phyloP scores from a whole-genome alignment of 345 rosid species.

The Heritiera littoralis region DNA sequence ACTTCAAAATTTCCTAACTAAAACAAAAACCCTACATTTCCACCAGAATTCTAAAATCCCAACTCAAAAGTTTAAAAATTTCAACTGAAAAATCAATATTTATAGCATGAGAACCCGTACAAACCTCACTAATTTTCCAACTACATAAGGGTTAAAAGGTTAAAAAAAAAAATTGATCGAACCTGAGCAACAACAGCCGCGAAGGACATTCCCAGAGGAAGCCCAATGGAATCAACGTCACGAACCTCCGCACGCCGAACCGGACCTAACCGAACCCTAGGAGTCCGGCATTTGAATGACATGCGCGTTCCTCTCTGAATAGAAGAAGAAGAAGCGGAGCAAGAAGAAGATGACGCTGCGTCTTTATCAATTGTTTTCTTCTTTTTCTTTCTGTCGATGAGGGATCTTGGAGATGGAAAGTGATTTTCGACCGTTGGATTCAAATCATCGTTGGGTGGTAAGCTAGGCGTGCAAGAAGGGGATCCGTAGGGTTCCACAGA shows the following conservation, averaged over 20 bases:
- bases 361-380: slow-evolving; percentile 30
- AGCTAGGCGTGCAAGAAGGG: neutral
- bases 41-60: neutral
- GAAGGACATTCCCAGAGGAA: slow-evolving; percentile 91
- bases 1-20: neutral
- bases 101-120: neutral
- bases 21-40: neutral
- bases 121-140: slow-evolving; percentile 5
- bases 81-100: neutral
- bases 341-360: slow-evolving; percentile 35
- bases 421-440: slow-evolving; percentile 17
- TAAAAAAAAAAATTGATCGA: slow-evolving; percentile 28
- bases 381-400: slow-evolving; percentile 26
- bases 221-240: slow-evolving; percentile 67
- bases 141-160: slow-evolving; percentile 19
- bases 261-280: slow-evolving; percentile 39
- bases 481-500: slow-evolving; percentile 21
- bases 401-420: slow-evolving; percentile 6
- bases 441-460: slow-evolving; percentile 29
- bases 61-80: neutral
- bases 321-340: slow-evolving; percentile 31
- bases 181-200: slow-evolving; percentile 91
- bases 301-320: slow-evolving; percentile 32
- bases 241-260: slow-evolving; percentile 35
- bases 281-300: slow-evolving; percentile 40